Evolutionary conservation across 2,329 filamentous ascomycete genomes (phyloP).

Genomic region (Chrysosporium keratinophilum): DNA sequence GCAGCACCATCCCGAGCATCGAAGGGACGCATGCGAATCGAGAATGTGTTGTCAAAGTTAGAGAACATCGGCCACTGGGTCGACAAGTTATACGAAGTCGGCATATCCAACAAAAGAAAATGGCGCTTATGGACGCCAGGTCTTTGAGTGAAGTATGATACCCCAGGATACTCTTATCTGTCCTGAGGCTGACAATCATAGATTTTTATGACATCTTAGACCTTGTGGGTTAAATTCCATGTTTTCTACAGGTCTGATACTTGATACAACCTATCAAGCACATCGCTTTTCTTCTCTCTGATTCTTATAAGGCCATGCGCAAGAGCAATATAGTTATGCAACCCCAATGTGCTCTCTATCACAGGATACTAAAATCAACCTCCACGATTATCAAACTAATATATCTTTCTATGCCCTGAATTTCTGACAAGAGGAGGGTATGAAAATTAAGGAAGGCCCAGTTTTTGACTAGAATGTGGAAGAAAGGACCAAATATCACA

Average conservation of each 20-base stretch:
- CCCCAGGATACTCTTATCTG: background rate
- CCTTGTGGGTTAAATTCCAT: background rate
- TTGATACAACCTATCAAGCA: background rate
- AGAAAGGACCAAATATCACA: too few species aligned
- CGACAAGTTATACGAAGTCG: constrained; percentile 67
- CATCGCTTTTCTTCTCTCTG: background rate
- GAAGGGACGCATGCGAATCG: constrained; percentile 28
- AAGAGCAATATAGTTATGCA: too few species aligned
- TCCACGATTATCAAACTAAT: too few species aligned
- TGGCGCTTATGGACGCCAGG: constrained; percentile 68
- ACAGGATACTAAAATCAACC: too few species aligned
- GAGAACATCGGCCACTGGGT: constrained; percentile 40
- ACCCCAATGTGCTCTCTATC: too few species aligned
- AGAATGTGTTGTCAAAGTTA: constrained; percentile 37
- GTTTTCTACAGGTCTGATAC: background rate
- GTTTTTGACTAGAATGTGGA: too few species aligned
- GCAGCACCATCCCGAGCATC: background rate
- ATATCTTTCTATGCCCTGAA: too few species aligned
- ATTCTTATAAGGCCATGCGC: background rate
- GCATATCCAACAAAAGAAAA: constrained; percentile 80
- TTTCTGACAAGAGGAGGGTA: too few species aligned
- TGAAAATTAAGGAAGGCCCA: too few species aligned
- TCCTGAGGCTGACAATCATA: constrained; percentile 15
- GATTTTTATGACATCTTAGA: constrained; percentile 29
- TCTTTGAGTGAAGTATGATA: constrained; percentile 70